Conservation (phyloP, 768 basidiomycete genomes). For the Podaxis pistillaris region DNA sequence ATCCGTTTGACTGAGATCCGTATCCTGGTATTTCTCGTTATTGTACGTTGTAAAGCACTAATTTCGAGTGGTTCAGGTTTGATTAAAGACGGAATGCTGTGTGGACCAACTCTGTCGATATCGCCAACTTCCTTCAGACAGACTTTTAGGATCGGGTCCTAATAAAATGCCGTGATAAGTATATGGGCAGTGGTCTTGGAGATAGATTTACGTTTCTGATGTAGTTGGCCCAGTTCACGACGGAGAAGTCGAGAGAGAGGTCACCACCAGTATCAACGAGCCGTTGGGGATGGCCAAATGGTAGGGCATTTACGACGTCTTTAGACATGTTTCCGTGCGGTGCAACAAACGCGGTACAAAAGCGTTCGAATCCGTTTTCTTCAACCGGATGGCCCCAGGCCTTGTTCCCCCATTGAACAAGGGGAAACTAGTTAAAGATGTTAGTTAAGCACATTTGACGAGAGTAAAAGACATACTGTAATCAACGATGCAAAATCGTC, state of each 20-base stretch:
- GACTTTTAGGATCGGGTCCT: background rate
- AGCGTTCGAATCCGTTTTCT: background rate
- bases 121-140: background rate
- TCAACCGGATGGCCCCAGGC: background rate
- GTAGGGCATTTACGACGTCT: conserved; percentile 31
- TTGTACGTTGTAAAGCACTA: conserved; percentile 88
- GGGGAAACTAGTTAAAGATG: background rate
- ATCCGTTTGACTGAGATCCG: conserved; percentile 70
- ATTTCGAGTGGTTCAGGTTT: background rate
- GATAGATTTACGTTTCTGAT: conserved; percentile 45
- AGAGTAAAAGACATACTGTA: conserved; percentile 38
- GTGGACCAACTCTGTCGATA: background rate
- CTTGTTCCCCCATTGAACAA: background rate
- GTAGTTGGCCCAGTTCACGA: conserved; percentile 74
- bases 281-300: conserved; percentile 46
- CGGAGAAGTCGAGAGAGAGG: conserved; percentile 51
- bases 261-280: conserved; percentile 45
- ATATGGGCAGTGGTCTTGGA: background rate
- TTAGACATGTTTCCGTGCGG: background rate
- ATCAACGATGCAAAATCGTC: conserved; percentile 76
- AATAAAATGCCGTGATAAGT: background rate
- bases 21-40: conserved; percentile 59
- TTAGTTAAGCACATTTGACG: conserved; percentile 13
- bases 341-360: background rate
- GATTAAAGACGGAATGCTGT: background rate